Base-by-base conservation (phyloP, 352 stramenopile species). In the Pythium chondricola region DNA sequence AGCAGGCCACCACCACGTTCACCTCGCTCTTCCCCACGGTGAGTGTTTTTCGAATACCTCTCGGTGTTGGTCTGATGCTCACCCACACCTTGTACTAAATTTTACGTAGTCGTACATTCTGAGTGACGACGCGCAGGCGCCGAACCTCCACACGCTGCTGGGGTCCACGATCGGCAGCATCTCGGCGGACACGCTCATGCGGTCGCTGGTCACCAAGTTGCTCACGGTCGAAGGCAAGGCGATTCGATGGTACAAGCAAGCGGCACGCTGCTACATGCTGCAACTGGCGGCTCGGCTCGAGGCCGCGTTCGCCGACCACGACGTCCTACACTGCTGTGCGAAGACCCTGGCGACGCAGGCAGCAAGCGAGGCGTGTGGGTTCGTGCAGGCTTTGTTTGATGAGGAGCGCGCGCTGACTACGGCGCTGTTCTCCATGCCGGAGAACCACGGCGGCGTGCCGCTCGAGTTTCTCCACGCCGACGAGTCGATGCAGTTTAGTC, bases 381-480 rank as follows among this genome's bases (percentile, higher is more conserved):
- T 93, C 41, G 55, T 90, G 3, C 50, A 40, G 21, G 48, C 56
- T 11, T 48, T 93, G 11, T 22, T 69, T 13, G 65, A 83, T 16
- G 81, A 89, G 31, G 57, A 78, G 27, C 58, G 54, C 5, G 49
- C 54, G 13, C 49, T 93, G 20, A 79, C 52, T 27, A 71, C 66
- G 26, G 67, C 69, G 43, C 56, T 93, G 1, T 93, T 85, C 39
- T 64, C 63, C 27, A 85, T 89, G 73, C 73, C 78, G 2, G 68
- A 67, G 4, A 89, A 86, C 65, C 67, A 87, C 30, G 82, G 82
- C 16, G 82, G 82, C 31, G 74, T 89, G 31, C 79, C 82, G 14
- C 38, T 73, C 5, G 71, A 48, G 48, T 91, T 93, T 46, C 62
- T 90, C 14, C 58, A 83, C 36, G 80, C 74, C 32, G 74, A 89